Evolutionary conservation across 768 basidiomycete species (phyloP), one percentile per base, ranked within the genome.

Genomic region (Amanita pallidorosea): DNA sequence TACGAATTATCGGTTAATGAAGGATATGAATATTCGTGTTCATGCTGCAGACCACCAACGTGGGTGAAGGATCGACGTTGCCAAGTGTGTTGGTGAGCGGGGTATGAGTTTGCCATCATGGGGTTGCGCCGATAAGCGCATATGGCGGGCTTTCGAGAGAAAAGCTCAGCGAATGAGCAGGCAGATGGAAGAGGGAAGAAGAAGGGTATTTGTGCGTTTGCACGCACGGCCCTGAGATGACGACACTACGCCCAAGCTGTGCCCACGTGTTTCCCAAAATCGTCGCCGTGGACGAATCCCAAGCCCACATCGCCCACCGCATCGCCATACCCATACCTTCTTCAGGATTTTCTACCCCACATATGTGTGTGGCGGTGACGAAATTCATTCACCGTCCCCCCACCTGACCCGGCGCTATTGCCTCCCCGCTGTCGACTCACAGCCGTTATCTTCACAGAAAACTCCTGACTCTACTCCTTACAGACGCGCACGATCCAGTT

Each of bases 21-120:
- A 53, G 51, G 50, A 35, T 60, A 51, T 1, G 27, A 57, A 46
- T 59, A 67, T n/a, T 70, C 67, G n/a, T 64, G 64, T 53, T 68
- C 69, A 22, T 68, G 67, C 52, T 67, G 68, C 33, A 67, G 56
- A 40, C 60, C 57, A n/a, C 60, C 60, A 31, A 60, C 57, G 52
- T 61, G 67, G 27, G 55, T 55, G 46, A 58, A 51, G 29, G 60
- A 61, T 36, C 55, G 51, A 56, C 62, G 65, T 18, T 55, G 56
- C 65, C 63, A 63, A 38, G 56, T 55, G 20, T 63, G 60, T 37
- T 55, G 40, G 3, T 38, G 54, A 25, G 56, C 20, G 41, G 54
- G 60, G 56, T 61, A 66, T 20, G 58, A 52, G 51, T 60, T 62
- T 20, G 58, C 49, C 61, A 61, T 61, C 8, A 9, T 29, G 29